phyloP scores from a whole-genome alignment of 2,329 filamentous ascomycete genomes.

The Beauveria australis region DNA sequence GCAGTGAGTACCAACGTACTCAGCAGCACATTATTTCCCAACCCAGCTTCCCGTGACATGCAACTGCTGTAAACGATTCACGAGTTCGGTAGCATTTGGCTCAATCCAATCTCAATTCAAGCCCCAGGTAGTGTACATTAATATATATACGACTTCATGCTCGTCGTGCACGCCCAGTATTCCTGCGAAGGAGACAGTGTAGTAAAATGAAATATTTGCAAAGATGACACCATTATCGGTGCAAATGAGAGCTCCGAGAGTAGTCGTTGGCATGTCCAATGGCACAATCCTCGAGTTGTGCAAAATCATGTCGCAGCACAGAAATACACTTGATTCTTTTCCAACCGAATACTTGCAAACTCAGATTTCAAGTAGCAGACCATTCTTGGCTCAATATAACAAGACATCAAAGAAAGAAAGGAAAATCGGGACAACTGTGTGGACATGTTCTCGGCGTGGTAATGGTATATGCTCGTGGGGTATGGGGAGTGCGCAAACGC shows the following conservation, averaged over 20 bases:
- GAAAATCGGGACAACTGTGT: neutral
- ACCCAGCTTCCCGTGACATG: neutral
- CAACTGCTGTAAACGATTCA: neutral
- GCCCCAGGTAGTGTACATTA: neutral
- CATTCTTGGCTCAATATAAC: neutral
- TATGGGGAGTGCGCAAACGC: neutral
- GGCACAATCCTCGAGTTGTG: neutral
- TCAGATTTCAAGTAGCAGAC: neutral
- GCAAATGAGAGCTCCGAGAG: neutral
- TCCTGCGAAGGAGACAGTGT: neutral
- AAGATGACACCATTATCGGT: neutral
- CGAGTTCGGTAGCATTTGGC: neutral
- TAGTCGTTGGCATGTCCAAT: neutral
- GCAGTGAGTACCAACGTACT: neutral
- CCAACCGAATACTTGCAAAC: neutral
- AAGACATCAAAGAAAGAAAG: neutral
- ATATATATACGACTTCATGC: neutral
- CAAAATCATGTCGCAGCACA: neutral
- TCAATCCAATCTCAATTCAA: neutral
- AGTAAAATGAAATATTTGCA: neutral
- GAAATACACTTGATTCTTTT: neutral
- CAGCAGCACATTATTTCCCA: neutral
- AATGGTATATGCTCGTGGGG: neutral
- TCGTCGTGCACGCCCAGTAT: neutral
- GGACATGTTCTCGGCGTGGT: neutral